Evolutionary conservation across 2,329 filamentous ascomycete species (phyloP).

Genomic region (Ophiostoma sp.): DNA sequence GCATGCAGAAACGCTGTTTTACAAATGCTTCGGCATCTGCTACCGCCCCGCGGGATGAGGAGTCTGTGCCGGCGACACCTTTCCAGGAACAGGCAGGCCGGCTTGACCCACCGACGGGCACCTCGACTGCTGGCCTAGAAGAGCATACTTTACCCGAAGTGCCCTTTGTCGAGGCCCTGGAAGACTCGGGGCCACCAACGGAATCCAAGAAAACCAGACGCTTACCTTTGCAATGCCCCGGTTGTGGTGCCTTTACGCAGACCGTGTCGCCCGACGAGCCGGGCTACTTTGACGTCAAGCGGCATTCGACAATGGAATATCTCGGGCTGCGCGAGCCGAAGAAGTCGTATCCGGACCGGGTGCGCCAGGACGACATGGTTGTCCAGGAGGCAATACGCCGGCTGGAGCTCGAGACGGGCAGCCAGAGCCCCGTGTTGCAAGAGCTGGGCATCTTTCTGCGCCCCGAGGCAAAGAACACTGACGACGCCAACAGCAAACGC

Average conservation of each 20-base stretch:
- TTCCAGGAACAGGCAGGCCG: too few species aligned
- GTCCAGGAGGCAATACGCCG: conserved; percentile 42
- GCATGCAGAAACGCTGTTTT: neutral
- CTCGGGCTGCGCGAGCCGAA: conserved; percentile 34
- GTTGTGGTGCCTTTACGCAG: conserved; percentile 61
- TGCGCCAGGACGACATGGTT: conserved; percentile 36
- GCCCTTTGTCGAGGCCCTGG: neutral
- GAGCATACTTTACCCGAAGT: neutral
- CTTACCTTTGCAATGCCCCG: conserved; percentile 55
- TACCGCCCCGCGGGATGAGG: neutral
- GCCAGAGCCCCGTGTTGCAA: conserved; percentile 33
- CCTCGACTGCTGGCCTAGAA: neutral
- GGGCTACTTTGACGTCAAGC: conserved; percentile 52
- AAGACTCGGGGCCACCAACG: neutral
- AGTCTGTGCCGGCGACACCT: neutral
- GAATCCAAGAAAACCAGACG: conserved; percentile 10
- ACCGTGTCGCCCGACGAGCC: conserved; percentile 46
- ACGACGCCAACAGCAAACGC: neutral
- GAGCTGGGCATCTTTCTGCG: neutral
- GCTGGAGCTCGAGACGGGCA: conserved; percentile 34
- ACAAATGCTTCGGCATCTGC: conserved; percentile 1
- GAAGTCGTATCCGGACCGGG: conserved; percentile 11
- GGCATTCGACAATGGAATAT: conserved; percentile 49
- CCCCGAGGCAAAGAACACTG: neutral
- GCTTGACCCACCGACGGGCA: too few species aligned